Percentiles rank a stretch among this genome's conserved stretches.
phyloP scores from a whole-genome alignment of 306 rosid species.

The Vigna radiata region DNA sequence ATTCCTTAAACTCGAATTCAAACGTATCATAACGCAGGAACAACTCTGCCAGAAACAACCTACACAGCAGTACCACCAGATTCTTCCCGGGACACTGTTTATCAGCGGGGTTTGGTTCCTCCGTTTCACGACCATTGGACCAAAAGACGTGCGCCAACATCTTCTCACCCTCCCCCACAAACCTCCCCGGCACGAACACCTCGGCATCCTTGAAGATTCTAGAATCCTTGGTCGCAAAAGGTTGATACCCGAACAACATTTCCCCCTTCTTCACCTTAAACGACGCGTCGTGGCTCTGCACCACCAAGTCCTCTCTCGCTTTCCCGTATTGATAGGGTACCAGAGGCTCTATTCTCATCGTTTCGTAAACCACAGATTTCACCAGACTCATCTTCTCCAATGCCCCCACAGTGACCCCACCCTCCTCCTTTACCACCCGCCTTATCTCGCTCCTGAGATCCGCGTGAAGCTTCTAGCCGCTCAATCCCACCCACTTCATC shows the following conservation, averaged over 20 bases:
- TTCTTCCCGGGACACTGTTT: conserved; percentile 55
- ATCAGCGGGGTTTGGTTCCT: conserved; percentile 18
- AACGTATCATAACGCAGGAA: conserved; percentile 52
- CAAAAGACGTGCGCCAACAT: conserved; percentile 46
- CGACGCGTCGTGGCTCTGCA: conserved; percentile 61
- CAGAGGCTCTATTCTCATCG: conserved; percentile 65
- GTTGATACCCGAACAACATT: conserved; percentile 74
- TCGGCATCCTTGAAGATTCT: conserved; percentile 60
- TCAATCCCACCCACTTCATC: conserved; percentile 66
- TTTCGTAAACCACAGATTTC: conserved; percentile 69
- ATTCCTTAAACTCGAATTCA: background rate
- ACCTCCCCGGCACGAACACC: conserved; percentile 48
- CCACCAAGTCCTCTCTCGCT: conserved; percentile 65
- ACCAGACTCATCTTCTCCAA: conserved; percentile 62
- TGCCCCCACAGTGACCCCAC: conserved; percentile 51
- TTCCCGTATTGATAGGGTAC: conserved; percentile 70
- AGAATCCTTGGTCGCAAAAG: conserved; percentile 70
- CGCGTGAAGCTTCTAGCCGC: conserved; percentile 56
- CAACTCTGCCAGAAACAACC: conserved; percentile 50
- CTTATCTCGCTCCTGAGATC: conserved; percentile 59
- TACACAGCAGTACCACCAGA: conserved; percentile 50
- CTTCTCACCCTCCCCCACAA: conserved; percentile 49
- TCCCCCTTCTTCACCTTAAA: conserved; percentile 71
- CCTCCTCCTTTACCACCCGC: conserved; percentile 50
- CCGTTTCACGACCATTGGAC: conserved; percentile 47